These are phyloP conservation scores for Hymenoscyphus infarciens DNA, from an alignment of 2,329 filamentous ascomycete genomes.

Conservation along the genomic window DNA sequence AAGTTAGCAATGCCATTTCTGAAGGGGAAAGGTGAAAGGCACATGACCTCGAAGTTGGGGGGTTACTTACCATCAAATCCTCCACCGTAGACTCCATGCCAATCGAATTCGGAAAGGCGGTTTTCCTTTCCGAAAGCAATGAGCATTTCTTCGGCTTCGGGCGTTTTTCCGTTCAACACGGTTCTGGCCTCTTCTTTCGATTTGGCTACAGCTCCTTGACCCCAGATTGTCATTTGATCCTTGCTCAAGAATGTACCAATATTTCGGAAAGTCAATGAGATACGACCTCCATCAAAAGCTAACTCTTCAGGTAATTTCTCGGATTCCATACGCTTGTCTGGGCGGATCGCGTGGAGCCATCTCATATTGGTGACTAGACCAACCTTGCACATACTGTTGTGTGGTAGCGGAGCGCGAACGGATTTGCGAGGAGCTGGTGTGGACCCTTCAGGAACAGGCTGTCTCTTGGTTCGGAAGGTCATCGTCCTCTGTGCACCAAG, in stretches of 20 bases:
- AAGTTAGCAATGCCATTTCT: background rate
- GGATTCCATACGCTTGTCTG: slow-evolving; percentile 69
- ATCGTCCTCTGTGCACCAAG: slow-evolving; percentile 90
- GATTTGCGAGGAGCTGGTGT: slow-evolving; percentile 27
- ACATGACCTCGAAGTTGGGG: background rate
- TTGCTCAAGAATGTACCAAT: slow-evolving; percentile 81
- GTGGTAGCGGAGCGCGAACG: slow-evolving; percentile 69
- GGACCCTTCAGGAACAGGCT: slow-evolving; percentile 33
- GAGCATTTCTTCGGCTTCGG: slow-evolving; percentile 66
- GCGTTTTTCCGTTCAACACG: slow-evolving; percentile 67
- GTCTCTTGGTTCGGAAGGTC: slow-evolving; percentile 80
- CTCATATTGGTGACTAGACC: slow-evolving; percentile 76
- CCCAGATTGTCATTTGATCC: slow-evolving; percentile 73
- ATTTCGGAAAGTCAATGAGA: slow-evolving; percentile 85
- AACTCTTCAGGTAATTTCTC: slow-evolving; percentile 70
- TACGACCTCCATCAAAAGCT: slow-evolving; percentile 71
- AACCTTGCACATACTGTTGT: slow-evolving; percentile 85
- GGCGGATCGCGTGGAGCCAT: slow-evolving; percentile 90
- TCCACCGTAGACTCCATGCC: slow-evolving; percentile 69
- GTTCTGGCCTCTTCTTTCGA: slow-evolving; percentile 52
- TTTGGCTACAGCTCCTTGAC: slow-evolving; percentile 80
- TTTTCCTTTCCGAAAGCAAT: slow-evolving; percentile 84
- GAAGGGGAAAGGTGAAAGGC: background rate
- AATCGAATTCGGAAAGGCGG: slow-evolving; percentile 65
- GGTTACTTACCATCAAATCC: slow-evolving; percentile 63